Base-by-base conservation (phyloP, 2,329 filamentous ascomycete species). In the Chrysosporium queenslandicum region DNA sequence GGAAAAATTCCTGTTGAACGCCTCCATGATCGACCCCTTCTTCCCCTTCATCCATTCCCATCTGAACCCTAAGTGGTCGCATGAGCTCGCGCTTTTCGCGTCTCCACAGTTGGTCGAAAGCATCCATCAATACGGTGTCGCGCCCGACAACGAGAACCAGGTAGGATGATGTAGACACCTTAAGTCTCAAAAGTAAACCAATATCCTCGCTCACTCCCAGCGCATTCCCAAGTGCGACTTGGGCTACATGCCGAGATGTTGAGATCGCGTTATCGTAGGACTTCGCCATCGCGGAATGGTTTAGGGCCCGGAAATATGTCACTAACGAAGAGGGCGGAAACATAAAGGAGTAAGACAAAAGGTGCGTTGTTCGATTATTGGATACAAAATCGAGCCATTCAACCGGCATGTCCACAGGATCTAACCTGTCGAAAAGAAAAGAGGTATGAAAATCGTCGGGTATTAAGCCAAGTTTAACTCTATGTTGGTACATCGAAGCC, bases 1-100 rank as follows among this genome's bases (percentile, higher is more conserved):
- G 82, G 71, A 98, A 97, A 65, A 95, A 97, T 58, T 98, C 92
- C 65, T 95, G 90, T 61, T 96, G 91, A 1, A 98, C 90, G 57
- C 92, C 92, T 40, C 92, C 92, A 46, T 91, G 88, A 66, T 98
- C 92, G 30, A 94, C 81, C 0, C 92, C 92, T 65, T 94, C 83
- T 66, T 97, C 92, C 27, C 88, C 87, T 50, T 77, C 76, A 30
- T 87, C 83, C 63, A 88, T 85, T 2, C 89, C 89, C 53, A 97
- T 79, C 47, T 87, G 83, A 7, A 98, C 84, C 62, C 95, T 95
- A 30, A 98, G 71, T 0, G 92, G 92, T 23, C 88, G 81, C 62
- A 91, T 73, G 2, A 97, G 73, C 68, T 96, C 88, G 32, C 86
- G 78, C 61, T 82, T 81, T 66, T 96, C 84, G 32, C 89, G 80